Evolutionary conservation across 2,329 filamentous ascomycete species (phyloP), one percentile per base, ranked within the genome.

Genomic region (Akanthomyces dipterigenus): DNA sequence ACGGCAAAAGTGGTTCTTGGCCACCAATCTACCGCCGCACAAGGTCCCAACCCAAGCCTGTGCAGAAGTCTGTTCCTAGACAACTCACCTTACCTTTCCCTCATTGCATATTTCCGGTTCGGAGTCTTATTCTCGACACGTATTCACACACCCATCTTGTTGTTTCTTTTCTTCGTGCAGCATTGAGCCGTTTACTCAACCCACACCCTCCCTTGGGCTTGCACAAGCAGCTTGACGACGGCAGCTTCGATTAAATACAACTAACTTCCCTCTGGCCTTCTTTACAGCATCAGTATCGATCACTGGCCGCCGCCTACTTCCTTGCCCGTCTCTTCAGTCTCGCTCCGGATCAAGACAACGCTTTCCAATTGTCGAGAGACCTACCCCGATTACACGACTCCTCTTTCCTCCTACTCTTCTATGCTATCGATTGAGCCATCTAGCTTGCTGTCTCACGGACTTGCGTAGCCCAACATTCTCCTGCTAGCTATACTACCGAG

Each of bases 1-100:
- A 50, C 51, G 60, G 18, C 60, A 56, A 61, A 56, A 56, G 53
- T 56, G 53, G 60, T 36, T 43, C 60, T 50, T 46, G 40, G 57
- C 57, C 26, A 31, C 48, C 57, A 50, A 40, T 49, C 57, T 26
- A 38, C 48, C 28, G 16, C 57, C 46, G n/a, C 40, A 14, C 42
- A 40, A 58, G 45, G 22, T 28, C 34, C 45, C 45, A 16, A 48
- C 57, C 40, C 50, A 49, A 36, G 46, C 18, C 49, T 60, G 48
- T 38, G 38, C 57, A 36, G 49, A 45, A 28, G 49, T 60, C 57
- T 45, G 26, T 46, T 54, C 48, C 53, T 60, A 60, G 57, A 60
- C 57, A 60, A 46, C n/a, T 60, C 36, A 36, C 57, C 46, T 28
- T 54, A 11, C 40, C 38, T 9, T 58, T 36, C 28, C 12, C 57